A percentile compares a stretch with the other conserved stretches of the same genome.
Conservation (phyloP, 495 filamentous ascomycete genomes). For the Immersiella caudata region DNA sequence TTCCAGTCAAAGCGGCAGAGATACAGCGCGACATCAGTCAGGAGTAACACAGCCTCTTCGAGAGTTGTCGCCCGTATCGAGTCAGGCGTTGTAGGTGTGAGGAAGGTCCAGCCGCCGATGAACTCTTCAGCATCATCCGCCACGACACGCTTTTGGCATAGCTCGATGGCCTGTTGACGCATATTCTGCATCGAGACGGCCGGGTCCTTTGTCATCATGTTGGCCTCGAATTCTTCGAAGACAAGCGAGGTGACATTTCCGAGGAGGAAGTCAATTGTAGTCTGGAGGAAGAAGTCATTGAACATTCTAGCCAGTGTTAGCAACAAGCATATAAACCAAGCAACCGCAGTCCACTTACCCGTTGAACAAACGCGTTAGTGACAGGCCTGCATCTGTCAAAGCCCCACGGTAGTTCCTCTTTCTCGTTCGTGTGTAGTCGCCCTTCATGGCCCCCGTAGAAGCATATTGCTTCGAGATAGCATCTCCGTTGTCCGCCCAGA, state of each 20-base stretch:
- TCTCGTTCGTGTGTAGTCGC: conserved; percentile 88
- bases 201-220: conserved; percentile 85
- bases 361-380: conserved; percentile 71
- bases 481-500: conserved; percentile 95
- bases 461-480: conserved; percentile 76
- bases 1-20: conserved; percentile 90
- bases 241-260: conserved; percentile 81
- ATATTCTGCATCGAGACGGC: conserved; percentile 81
- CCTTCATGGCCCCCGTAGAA: conserved; percentile 90
- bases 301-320: conserved; percentile 73
- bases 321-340: not conserved
- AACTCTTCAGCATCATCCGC: conserved; percentile 82
- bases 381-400: conserved; percentile 88
- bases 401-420: conserved; percentile 92
- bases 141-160: conserved; percentile 78
- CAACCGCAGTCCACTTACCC: conserved; percentile 42
- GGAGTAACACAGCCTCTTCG: conserved; percentile 80
- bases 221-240: conserved; percentile 88
- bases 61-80: conserved; percentile 71
- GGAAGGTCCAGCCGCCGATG: conserved; percentile 79
- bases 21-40: conserved; percentile 85
- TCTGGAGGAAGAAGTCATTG: conserved; percentile 94
- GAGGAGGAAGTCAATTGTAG: conserved; percentile 90
- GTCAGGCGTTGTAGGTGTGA: conserved; percentile 58
- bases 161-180: conserved; percentile 86